Percentiles rank a stretch among this genome's conserved stretches.
phyloP scores from a whole-genome alignment of 257 asterid species.

The Solanum verrucosum region DNA sequence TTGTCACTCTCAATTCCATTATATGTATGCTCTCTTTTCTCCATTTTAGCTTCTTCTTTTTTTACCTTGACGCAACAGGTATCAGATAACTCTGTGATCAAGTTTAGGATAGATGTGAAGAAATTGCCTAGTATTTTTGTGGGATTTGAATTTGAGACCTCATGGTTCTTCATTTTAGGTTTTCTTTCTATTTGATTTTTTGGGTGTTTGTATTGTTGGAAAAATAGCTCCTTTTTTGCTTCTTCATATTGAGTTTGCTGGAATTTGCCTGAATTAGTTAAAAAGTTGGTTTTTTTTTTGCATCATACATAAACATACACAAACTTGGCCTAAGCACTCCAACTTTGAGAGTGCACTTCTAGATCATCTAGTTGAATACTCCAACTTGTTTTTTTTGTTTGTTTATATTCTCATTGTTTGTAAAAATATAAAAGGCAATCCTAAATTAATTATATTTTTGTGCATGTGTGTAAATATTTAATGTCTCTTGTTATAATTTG shows the following conservation, averaged over 20 bases:
- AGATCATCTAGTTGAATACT: not conserved
- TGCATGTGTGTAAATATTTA: too few relatives aligned
- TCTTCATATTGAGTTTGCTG: not conserved
- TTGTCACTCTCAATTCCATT: conserved; percentile 80
- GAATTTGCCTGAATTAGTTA: not conserved
- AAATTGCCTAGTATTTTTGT: not conserved
- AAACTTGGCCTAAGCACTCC: too few relatives aligned
- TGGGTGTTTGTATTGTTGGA: not conserved
- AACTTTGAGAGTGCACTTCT: too few relatives aligned
- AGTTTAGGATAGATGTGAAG: not conserved
- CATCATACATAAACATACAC: too few relatives aligned
- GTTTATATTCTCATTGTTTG: too few relatives aligned
- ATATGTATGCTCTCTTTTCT: conserved; percentile 38
- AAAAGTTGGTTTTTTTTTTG: not conserved
- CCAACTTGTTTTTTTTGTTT: not conserved
- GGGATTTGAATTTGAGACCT: not conserved
- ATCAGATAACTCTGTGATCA: not conserved
- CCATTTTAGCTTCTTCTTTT: not conserved
- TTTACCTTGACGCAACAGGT: not conserved
- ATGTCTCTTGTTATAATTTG: not conserved
- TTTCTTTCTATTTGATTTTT: not conserved
- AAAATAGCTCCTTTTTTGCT: not conserved
- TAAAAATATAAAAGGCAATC: too few relatives aligned
- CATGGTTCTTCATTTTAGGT: not conserved
- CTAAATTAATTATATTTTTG: too few relatives aligned